These are phyloP conservation scores for Globisporangium viniferum DNA, from an alignment of 352 stramenopile genomes.

Conservation along the genomic window DNA sequence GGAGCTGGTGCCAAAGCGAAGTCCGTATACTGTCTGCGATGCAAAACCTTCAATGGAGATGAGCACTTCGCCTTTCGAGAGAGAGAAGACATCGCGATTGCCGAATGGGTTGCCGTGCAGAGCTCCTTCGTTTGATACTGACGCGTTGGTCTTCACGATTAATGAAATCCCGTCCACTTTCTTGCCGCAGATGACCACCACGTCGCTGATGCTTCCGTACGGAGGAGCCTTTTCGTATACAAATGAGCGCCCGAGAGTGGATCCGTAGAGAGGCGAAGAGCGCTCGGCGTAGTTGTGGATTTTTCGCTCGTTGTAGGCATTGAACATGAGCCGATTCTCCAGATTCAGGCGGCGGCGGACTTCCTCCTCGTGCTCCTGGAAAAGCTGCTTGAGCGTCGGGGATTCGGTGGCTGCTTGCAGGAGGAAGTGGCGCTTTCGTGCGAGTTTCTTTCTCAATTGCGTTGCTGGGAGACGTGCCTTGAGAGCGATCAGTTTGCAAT, in stretches of 20 bases:
- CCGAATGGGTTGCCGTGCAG: conserved; percentile 73
- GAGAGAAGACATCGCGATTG: conserved; percentile 52
- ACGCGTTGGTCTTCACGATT: conserved; percentile 54
- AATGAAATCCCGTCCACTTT: conserved; percentile 66
- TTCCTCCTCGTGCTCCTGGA: conserved; percentile 57
- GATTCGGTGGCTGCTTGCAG: conserved; percentile 40
- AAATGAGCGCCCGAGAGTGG: conserved; percentile 39
- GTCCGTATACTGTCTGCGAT: conserved; percentile 63
- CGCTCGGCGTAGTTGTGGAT: conserved; percentile 70
- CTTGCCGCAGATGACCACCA: conserved; percentile 66
- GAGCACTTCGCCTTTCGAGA: conserved; percentile 59
- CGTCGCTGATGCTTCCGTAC: conserved; percentile 64
- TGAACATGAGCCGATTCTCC: conserved; percentile 75
- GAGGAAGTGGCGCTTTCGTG: conserved; percentile 21
- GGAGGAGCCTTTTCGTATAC: conserved; percentile 58
- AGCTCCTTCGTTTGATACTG: conserved; percentile 36
- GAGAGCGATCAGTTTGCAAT: conserved; percentile 45
- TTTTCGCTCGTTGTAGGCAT: conserved; percentile 60
- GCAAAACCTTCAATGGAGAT: conserved; percentile 66
- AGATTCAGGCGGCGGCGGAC: conserved; percentile 52
- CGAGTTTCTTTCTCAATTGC: conserved; percentile 24
- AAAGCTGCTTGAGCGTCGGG: conserved; percentile 73
- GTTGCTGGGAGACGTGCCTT: conserved; percentile 30
- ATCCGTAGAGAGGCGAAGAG: conserved; percentile 41
- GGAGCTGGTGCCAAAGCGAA: conserved; percentile 58